These are phyloP conservation scores for Cajanus cajan DNA, from an alignment of 306 rosid species.

Conservation along the genomic window DNA sequence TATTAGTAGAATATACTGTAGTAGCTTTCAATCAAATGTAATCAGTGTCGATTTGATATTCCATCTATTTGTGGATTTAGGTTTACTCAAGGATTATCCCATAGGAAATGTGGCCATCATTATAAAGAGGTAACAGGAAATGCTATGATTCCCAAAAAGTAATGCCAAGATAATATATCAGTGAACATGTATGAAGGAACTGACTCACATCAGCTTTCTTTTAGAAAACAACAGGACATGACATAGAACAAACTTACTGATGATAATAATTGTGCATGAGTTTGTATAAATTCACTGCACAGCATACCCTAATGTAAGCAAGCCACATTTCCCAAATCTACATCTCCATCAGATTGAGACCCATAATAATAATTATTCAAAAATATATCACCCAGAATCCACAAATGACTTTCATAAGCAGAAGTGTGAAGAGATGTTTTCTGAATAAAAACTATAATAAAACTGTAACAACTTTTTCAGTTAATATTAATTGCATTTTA, in stretches of 20 bases:
- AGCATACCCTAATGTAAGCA: conserved; percentile 17
- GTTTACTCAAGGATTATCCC: neutral
- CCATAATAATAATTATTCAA: too few species aligned
- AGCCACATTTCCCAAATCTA: conserved; percentile 1
- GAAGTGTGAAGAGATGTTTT: neutral
- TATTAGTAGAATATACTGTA: neutral
- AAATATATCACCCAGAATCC: neutral
- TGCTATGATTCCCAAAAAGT: neutral
- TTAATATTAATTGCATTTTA: neutral
- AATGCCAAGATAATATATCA: neutral
- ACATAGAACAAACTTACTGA: neutral
- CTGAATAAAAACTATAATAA: neutral
- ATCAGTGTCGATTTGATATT: conserved; percentile 7
- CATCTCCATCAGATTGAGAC: conserved; percentile 26
- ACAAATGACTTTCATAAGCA: neutral
- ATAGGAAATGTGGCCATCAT: neutral
- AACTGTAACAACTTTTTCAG: neutral
- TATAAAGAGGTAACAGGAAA: neutral
- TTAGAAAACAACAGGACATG: neutral
- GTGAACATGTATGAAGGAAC: conserved; percentile 12
- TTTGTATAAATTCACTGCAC: conserved; percentile 3
- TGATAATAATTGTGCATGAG: neutral
- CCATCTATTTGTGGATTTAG: neutral
- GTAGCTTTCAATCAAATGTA: conserved; percentile 6
- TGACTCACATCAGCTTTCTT: neutral